These are phyloP conservation scores for Kernera saxatilis DNA, from an alignment of 345 rosid genomes.

Conservation along the genomic window DNA sequence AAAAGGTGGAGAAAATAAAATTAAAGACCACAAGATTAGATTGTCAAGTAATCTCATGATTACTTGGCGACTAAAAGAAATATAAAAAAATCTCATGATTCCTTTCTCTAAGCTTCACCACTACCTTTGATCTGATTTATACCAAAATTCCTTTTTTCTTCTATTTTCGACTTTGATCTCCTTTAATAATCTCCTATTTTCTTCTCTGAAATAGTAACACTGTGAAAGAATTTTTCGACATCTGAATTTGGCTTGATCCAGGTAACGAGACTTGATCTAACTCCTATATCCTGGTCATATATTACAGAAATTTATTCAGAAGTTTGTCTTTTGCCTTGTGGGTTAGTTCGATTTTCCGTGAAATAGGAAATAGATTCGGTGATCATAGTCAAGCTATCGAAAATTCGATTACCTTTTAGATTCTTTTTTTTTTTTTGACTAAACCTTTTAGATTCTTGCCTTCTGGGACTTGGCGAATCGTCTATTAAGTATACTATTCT, in stretches of 20 bases:
- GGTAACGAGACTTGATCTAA: slow-evolving; percentile 15
- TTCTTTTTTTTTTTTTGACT: too few relatives aligned
- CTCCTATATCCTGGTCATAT: not conserved
- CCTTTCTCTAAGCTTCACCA: slow-evolving; percentile 21
- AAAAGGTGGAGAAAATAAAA: not conserved
- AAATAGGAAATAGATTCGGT: not conserved
- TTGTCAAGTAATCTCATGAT: not conserved
- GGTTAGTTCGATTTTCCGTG: not conserved
- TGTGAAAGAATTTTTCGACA: not conserved
- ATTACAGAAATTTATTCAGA: not conserved
- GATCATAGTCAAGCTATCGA: not conserved
- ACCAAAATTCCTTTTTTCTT: not conserved
- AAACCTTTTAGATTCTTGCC: not conserved
- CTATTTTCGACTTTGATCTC: not conserved
- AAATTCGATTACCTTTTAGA: not conserved
- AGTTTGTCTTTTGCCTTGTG: not conserved
- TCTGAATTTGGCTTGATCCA: slow-evolving; percentile 20
- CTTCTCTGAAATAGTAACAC: slow-evolving; percentile 9
- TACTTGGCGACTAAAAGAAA: not conserved
- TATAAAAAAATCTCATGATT: not conserved
- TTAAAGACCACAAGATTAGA: slow-evolving; percentile 11
- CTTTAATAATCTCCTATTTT: not conserved
- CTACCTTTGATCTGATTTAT: slow-evolving; percentile 5
- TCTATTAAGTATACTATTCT: not conserved
- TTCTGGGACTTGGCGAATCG: not conserved